These are phyloP conservation scores for Entomortierella parvispora DNA, from an alignment of 192 early-diverging fungal genomes.

Conservation along the genomic window DNA sequence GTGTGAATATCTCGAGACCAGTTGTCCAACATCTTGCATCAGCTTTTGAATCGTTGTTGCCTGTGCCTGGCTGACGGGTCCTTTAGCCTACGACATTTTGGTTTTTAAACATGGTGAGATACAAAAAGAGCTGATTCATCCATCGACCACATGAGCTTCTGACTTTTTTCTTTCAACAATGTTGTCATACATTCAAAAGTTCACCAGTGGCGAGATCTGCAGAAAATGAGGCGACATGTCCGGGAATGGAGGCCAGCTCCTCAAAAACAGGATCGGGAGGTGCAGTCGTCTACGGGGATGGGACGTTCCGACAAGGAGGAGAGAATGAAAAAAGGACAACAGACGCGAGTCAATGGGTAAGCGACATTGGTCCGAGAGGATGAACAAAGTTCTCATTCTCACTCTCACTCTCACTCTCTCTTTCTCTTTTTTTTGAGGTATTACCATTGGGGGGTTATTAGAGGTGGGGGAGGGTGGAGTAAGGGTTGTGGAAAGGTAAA, in stretches of 20 bases:
- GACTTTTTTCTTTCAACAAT: not conserved
- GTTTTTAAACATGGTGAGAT: not conserved
- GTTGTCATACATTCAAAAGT: conserved; percentile 31
- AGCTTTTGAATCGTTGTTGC: conserved; percentile 42
- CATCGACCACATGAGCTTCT: not conserved
- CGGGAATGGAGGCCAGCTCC: conserved; percentile 44
- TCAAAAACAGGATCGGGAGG: conserved; percentile 52
- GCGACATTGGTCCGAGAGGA: not conserved
- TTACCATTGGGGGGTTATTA: too few relatives aligned
- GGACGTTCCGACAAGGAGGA: not conserved
- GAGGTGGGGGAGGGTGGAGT: too few relatives aligned
- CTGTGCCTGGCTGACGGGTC: conserved; percentile 28
- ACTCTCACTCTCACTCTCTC: too few relatives aligned
- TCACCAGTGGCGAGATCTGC: conserved; percentile 47
- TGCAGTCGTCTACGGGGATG: conserved; percentile 34
- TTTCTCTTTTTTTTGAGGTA: too few relatives aligned
- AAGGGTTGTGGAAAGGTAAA: too few relatives aligned
- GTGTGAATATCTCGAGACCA: conserved; percentile 43
- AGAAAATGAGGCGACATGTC: conserved; percentile 48
- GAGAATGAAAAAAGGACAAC: not conserved
- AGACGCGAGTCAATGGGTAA: too few relatives aligned
- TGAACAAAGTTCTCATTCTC: too few relatives aligned
- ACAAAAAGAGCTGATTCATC: too few relatives aligned
- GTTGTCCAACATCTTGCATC: conserved; percentile 51
- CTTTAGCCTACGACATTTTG: conserved; percentile 15